These are phyloP conservation scores for Xanthoparmelia taractica DNA, from an alignment of 495 filamentous ascomycete species.

Conservation along the genomic window DNA sequence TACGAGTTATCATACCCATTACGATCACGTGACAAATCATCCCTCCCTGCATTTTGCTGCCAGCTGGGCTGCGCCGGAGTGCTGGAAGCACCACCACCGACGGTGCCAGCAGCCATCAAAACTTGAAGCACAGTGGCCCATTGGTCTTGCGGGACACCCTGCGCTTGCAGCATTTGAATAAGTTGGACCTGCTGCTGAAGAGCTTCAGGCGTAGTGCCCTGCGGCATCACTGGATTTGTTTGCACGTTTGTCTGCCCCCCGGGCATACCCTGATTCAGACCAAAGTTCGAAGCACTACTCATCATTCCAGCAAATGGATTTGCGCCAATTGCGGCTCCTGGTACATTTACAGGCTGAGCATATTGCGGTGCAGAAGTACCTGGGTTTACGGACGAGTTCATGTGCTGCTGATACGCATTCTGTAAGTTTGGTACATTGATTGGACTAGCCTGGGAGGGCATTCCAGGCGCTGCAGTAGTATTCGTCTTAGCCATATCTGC, in stretches of 20 bases:
- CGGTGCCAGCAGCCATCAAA: slow-evolving; percentile 31
- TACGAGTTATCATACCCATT: slow-evolving; percentile 48
- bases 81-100: slow-evolving; percentile 26
- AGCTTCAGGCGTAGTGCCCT: slow-evolving; percentile 30
- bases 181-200: slow-evolving; percentile 61
- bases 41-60: slow-evolving; percentile 30
- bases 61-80: slow-evolving; percentile 28
- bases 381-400: slow-evolving; percentile 42
- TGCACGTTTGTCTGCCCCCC: slow-evolving; percentile 24
- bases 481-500: slow-evolving; percentile 82
- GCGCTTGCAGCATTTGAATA: slow-evolving; percentile 49
- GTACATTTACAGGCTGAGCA: slow-evolving; percentile 54
- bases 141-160: slow-evolving; percentile 55
- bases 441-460: slow-evolving; percentile 44
- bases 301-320: slow-evolving; percentile 42
- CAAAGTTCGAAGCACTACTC: slow-evolving; percentile 28
- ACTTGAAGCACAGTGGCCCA: slow-evolving; percentile 49
- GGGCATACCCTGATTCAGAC: slow-evolving; percentile 22
- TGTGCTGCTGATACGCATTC: slow-evolving; percentile 36
- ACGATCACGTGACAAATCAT: slow-evolving; percentile 52
- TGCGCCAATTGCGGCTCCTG: slow-evolving; percentile 45
- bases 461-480: slow-evolving; percentile 47
- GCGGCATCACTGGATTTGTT: slow-evolving; percentile 29
- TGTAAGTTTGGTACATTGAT: slow-evolving; percentile 51
- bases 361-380: slow-evolving; percentile 36